Evolutionary conservation across 495 filamentous ascomycete species (phyloP), one percentile per base, ranked within the genome.

Genomic region (Penicillium odoratum): DNA sequence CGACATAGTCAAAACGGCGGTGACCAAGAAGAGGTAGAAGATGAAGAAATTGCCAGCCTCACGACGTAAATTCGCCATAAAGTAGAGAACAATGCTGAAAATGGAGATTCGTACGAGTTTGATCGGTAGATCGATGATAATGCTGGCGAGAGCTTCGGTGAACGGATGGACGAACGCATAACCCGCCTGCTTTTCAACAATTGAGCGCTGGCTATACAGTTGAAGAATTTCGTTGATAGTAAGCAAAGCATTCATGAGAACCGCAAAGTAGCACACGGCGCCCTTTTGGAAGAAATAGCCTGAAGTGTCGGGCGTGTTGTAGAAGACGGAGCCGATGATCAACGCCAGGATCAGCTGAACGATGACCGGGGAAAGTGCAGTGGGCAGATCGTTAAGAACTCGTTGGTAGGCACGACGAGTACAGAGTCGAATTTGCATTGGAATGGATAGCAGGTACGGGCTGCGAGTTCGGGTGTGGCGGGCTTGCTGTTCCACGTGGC

Each of bases 281-380:
- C 89, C 91, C 43, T 67, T 68, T 52, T 72, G 69, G 52, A 70
- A 72, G 45, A 72, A 74, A 15, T 58, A 64, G 16, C 31, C 53
- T 11, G 62, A 56, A 15, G 49, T 57, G n/a, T 57, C 53, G 4
- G 69, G 69, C 3, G 62, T 60, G 26, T 89, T 81, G 65, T 86
- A 94, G 74, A 93, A 97, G 47, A 96, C 86, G 53, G 84, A 88
- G 28, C 88, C 85, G 65, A 96, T 85, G 65, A 97, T 87, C 42
- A 97, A 74, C 44, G 91, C 80, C 77, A 95, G 83, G 62, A 84
- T 67, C 38, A 83, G 71, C 59, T 93, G 90, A 21, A 85, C 89
- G 53, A 95, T 74, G 7, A 93, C 74, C 16, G 84, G 76, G 2
- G 85, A 83, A 43, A 95, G 55, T 2, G 87, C 85, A 36, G 93